These are phyloP conservation scores for Phyllosticta ampelicida DNA, from an alignment of 2,329 filamentous ascomycete genomes.

Conservation along the genomic window DNA sequence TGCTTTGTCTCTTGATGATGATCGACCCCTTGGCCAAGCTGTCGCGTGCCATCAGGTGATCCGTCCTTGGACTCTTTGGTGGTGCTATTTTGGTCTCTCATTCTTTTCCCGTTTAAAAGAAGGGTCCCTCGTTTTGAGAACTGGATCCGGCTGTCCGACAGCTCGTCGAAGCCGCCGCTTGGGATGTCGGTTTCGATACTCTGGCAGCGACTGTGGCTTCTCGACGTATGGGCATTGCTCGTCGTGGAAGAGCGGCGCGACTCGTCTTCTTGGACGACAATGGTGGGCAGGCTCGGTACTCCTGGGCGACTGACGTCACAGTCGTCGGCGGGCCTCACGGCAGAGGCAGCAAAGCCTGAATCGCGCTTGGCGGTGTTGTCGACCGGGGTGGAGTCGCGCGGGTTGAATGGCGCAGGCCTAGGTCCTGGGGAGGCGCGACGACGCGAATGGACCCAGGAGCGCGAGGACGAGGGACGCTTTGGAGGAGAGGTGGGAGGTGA, in stretches of 20 bases:
- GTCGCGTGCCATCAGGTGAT: not conserved
- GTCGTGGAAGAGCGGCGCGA: slow-evolving; percentile 12
- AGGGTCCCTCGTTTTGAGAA: slow-evolving; percentile 53
- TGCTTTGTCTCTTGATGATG: not conserved
- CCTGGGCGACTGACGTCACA: slow-evolving; percentile 14
- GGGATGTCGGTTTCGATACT: slow-evolving; percentile 47
- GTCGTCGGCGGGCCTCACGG: slow-evolving; percentile 16
- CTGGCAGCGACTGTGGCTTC: slow-evolving; percentile 27
- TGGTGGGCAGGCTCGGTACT: slow-evolving; percentile 34
- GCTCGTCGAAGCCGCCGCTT: slow-evolving; percentile 41
- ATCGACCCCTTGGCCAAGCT: not conserved
- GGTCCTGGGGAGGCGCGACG: slow-evolving; percentile 28
- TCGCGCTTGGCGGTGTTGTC: slow-evolving; percentile 28
- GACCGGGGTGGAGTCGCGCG: slow-evolving; percentile 17
- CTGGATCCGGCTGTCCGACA: slow-evolving; percentile 41
- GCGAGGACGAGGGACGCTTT: slow-evolving; percentile 6
- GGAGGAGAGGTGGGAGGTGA: not conserved
- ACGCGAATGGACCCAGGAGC: slow-evolving; percentile 20
- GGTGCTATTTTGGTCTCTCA: slow-evolving; percentile 22
- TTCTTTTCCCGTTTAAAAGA: slow-evolving; percentile 43
- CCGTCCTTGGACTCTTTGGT: slow-evolving; percentile 5
- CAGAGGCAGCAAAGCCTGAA: slow-evolving; percentile 30
- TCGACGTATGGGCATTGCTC: slow-evolving; percentile 13
- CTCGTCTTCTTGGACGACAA: slow-evolving; percentile 33
- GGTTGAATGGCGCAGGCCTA: slow-evolving; percentile 21